These are phyloP conservation scores for Tetrapisispora taiwanensis DNA, from an alignment of 805 yeast genomes.

Conservation along the genomic window DNA sequence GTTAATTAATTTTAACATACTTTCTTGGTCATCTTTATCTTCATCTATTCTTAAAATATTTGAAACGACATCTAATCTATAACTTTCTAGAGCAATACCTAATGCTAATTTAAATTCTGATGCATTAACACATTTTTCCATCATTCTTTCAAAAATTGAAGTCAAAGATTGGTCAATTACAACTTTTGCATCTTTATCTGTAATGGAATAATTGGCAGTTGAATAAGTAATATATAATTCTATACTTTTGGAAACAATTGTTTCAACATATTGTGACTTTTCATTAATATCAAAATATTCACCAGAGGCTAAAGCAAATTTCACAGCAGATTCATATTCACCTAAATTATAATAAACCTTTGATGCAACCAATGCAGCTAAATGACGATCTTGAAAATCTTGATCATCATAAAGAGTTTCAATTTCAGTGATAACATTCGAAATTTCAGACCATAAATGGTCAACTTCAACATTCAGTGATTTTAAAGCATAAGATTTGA, in stretches of 20 bases:
- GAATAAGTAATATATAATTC: constrained; percentile 65
- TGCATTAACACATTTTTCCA: constrained; percentile 60
- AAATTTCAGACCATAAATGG: constrained; percentile 94
- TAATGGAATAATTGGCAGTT: constrained; percentile 32
- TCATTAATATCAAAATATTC: constrained; percentile 62
- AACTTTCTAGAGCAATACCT: constrained; percentile 85
- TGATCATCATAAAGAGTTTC: constrained; percentile 88
- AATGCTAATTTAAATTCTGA: constrained; percentile 73
- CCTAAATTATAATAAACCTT: constrained; percentile 88
- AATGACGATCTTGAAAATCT: constrained; percentile 58
- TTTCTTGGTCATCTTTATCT: constrained; percentile 38
- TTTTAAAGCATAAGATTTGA: constrained; percentile 76
- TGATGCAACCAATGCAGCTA: constrained; percentile 89
- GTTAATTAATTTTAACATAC: constrained; percentile 45
- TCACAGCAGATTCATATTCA: constrained; percentile 84
- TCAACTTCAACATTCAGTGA: constrained; percentile 76
- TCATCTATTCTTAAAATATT: constrained; percentile 38
- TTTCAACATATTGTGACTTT: constrained; percentile 78
- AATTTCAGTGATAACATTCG: constrained; percentile 76
- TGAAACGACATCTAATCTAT: constrained; percentile 72
- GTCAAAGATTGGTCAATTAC: constrained; percentile 52
- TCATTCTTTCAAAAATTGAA: constrained; percentile 75
- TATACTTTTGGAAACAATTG: constrained; percentile 88
- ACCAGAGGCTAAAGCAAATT: constrained; percentile 79
- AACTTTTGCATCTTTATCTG: constrained; percentile 16